Evolutionary conservation across 1,139 yeast genomes (phyloP).

Genomic region (Geotrichum cucujoidarum): DNA sequence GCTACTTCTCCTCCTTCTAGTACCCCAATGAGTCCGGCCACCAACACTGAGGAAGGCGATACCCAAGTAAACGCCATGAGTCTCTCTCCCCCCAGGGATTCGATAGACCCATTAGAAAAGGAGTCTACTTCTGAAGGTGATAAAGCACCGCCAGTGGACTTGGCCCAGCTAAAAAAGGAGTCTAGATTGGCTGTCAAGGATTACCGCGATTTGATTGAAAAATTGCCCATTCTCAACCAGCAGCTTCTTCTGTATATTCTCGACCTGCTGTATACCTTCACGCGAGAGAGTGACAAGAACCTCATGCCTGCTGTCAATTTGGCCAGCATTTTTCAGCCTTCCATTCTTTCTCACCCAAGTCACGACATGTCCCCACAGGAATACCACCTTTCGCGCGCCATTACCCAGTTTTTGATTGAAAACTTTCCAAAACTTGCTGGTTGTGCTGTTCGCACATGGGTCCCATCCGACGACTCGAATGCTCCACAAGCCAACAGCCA

Average conservation of each 20-base stretch:
- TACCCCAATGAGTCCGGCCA: slow-evolving; percentile 16
- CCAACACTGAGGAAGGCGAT: slow-evolving; percentile 14
- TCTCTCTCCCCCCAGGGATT: not conserved
- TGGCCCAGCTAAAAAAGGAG: slow-evolving; percentile 37
- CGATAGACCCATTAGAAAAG: not conserved
- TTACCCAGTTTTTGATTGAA: slow-evolving; percentile 82
- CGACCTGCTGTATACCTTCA: slow-evolving; percentile 82
- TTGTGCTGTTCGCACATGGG: slow-evolving; percentile 14
- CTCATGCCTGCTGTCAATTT: slow-evolving; percentile 89
- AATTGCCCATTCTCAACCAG: slow-evolving; percentile 63
- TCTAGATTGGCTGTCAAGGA: slow-evolving; percentile 65
- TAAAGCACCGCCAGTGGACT: slow-evolving; percentile 2
- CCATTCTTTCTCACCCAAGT: slow-evolving; percentile 82
- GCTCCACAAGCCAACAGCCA: slow-evolving; percentile 2
- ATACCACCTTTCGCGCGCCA: slow-evolving; percentile 80
- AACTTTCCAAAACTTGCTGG: slow-evolving; percentile 44
- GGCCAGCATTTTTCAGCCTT: slow-evolving; percentile 96
- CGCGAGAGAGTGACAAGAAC: slow-evolving; percentile 69
- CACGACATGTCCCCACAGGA: slow-evolving; percentile 92
- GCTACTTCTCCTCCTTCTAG: slow-evolving; percentile 20
- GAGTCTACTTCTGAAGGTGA: not conserved
- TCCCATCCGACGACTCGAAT: slow-evolving; percentile 1
- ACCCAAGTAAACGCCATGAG: not conserved
- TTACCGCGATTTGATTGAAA: slow-evolving; percentile 62
- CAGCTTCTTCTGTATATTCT: slow-evolving; percentile 84